Evolutionary conservation across 2,329 filamentous ascomycete genomes (phyloP).

Genomic region (Hymenotorrendiella dingleyae): DNA sequence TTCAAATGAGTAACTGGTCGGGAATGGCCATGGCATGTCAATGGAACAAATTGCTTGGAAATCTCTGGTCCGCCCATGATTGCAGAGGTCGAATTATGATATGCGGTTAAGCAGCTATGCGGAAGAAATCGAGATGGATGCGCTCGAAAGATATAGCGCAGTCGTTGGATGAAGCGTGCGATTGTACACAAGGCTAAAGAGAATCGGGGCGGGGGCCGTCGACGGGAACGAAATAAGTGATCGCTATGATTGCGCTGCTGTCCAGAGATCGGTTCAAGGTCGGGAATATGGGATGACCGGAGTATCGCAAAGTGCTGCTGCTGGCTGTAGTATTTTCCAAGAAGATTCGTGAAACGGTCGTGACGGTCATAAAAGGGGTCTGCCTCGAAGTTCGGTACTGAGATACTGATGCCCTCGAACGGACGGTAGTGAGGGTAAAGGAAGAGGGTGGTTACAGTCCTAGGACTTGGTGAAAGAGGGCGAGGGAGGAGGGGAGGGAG

Average conservation of each 20-base stretch:
- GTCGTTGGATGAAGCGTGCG: no score
- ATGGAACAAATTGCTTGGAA: conserved; percentile 45
- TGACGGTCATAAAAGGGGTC: conserved; percentile 25
- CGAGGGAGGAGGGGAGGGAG: conserved; percentile 1
- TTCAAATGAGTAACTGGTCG: conserved; percentile 68
- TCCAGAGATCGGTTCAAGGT: background rate
- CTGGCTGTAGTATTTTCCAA: conserved; percentile 9
- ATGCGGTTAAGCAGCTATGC: no score
- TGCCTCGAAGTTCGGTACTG: background rate
- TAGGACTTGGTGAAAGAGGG: conserved; percentile 11
- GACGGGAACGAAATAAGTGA: no score
- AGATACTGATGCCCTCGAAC: no score
- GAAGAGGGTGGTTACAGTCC: conserved; percentile 16
- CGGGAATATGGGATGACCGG: background rate
- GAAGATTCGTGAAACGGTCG: conserved; percentile 30
- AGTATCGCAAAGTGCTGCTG: conserved; percentile 4
- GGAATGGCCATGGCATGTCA: conserved; percentile 72
- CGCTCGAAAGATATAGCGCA: no score
- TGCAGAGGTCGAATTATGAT: conserved; percentile 1
- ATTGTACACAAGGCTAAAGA: no score
- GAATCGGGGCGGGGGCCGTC: no score
- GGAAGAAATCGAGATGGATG: no score
- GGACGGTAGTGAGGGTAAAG: no score
- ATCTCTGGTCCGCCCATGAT: conserved; percentile 27
- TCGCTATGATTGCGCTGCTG: background rate